A percentile compares a stretch with the other conserved stretches of the same genome.
Evolutionary conservation across 164 flowering plant species (phyloP).

Genomic region (Litsea cubeba): DNA sequence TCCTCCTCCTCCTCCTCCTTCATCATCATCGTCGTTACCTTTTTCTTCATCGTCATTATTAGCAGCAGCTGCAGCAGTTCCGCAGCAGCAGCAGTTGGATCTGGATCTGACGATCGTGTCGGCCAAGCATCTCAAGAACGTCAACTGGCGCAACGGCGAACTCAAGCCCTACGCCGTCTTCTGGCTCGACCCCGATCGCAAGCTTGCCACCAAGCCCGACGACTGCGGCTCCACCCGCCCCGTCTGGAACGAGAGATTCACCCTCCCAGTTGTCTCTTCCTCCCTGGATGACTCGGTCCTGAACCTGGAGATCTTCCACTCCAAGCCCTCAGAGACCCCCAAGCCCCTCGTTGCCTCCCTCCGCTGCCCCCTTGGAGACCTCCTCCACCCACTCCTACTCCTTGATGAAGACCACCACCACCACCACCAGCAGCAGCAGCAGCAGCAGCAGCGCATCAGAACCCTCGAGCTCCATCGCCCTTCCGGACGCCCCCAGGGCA

Average conservation of each 20-base stretch:
- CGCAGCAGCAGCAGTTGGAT: constrained; percentile 28
- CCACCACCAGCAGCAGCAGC: not conserved
- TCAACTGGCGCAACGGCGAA: constrained; percentile 76
- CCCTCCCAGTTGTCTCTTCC: constrained; percentile 40
- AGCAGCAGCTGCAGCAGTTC: no score
- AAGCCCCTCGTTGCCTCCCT: constrained; percentile 64
- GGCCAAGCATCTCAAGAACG: constrained; percentile 86
- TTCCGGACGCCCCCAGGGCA: constrained; percentile 91
- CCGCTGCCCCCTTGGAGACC: constrained; percentile 38
- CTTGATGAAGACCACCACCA: constrained; percentile 15
- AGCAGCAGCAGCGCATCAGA: constrained; percentile 9
- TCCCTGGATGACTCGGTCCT: constrained; percentile 35
- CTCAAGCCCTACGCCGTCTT: constrained; percentile 71
- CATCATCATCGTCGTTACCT: no score
- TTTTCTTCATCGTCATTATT: no score
- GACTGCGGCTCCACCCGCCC: constrained; percentile 64
- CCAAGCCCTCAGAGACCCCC: constrained; percentile 57
- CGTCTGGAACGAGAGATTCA: constrained; percentile 76
- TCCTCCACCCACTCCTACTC: constrained; percentile 27
- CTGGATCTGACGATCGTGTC: constrained; percentile 70
- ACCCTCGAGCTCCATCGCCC: constrained; percentile 61
- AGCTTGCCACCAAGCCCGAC: constrained; percentile 64
- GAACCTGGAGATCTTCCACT: constrained; percentile 64
- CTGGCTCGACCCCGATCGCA: constrained; percentile 70
- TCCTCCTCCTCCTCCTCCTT: no score